Evolutionary conservation across 2,329 filamentous ascomycete species (phyloP).

Genomic region (Aspergillaceae sp.): DNA sequence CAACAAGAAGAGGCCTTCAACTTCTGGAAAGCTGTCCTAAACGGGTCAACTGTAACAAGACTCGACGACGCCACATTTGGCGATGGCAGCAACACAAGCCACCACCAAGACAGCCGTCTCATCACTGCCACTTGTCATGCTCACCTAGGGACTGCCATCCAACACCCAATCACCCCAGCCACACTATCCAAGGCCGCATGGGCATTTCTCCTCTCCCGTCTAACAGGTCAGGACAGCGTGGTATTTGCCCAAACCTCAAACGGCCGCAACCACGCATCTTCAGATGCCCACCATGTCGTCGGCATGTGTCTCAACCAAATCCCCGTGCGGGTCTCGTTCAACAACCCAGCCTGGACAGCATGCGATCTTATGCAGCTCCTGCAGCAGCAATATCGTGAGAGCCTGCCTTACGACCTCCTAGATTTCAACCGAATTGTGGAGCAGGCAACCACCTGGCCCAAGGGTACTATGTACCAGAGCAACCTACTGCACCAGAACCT

Average conservation of each 20-base stretch:
- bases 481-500: background rate
- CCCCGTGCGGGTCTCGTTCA: background rate
- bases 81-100: background rate
- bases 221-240: conserved; percentile 44
- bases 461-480: background rate
- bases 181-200: conserved; percentile 50
- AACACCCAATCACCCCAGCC: conserved; percentile 11
- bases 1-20: background rate
- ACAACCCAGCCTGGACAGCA: background rate
- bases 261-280: conserved; percentile 37
- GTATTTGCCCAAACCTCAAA: conserved; percentile 49
- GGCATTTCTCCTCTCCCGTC: conserved; percentile 46
- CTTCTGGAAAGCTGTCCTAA: background rate
- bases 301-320: conserved; percentile 11
- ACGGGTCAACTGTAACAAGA: background rate
- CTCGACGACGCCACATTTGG: background rate
- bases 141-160: background rate
- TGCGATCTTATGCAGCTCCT: background rate
- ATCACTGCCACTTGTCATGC: background rate
- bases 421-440: background rate
- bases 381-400: background rate
- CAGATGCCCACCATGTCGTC: conserved; percentile 16
- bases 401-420: background rate
- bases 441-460: background rate
- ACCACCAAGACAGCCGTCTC: background rate